These are phyloP conservation scores for Fusarium hostae DNA, from an alignment of 2,329 filamentous ascomycete genomes.

Conservation along the genomic window DNA sequence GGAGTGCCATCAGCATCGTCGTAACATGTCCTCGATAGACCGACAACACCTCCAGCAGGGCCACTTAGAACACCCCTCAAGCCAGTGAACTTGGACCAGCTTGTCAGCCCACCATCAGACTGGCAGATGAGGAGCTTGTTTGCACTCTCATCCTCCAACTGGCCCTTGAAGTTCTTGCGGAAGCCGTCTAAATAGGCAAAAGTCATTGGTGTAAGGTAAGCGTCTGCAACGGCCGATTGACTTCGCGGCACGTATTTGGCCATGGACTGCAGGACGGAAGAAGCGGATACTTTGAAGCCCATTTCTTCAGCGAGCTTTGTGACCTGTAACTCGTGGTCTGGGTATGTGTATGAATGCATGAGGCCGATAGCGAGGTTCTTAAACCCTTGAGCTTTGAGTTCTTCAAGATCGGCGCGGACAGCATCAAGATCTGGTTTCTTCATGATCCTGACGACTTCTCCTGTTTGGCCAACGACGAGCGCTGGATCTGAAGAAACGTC, in stretches of 20 bases:
- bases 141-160: constrained; percentile 40
- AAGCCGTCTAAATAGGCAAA: constrained; percentile 51
- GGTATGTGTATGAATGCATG: constrained; percentile 75
- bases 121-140: constrained; percentile 48
- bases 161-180: constrained; percentile 43
- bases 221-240: constrained; percentile 56
- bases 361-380: constrained; percentile 66
- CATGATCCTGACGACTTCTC: constrained; percentile 75
- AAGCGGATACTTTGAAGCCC: constrained; percentile 55
- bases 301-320: constrained; percentile 51
- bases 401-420: constrained; percentile 67
- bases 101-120: constrained; percentile 45
- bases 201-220: constrained; percentile 56
- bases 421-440: constrained; percentile 65
- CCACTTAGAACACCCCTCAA: constrained; percentile 43
- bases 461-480: constrained; percentile 73
- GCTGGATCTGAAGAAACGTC: constrained; percentile 58
- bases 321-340: constrained; percentile 63
- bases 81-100: constrained; percentile 45
- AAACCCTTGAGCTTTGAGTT: constrained; percentile 71
- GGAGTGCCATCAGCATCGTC: constrained; percentile 40
- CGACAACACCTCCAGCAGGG: constrained; percentile 46
- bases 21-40: constrained; percentile 43
- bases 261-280: constrained; percentile 54
- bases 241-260: constrained; percentile 58